Evolutionary conservation across 139 green algal species (phyloP).

Genomic region (Pseudopediastrum boryanum): DNA sequence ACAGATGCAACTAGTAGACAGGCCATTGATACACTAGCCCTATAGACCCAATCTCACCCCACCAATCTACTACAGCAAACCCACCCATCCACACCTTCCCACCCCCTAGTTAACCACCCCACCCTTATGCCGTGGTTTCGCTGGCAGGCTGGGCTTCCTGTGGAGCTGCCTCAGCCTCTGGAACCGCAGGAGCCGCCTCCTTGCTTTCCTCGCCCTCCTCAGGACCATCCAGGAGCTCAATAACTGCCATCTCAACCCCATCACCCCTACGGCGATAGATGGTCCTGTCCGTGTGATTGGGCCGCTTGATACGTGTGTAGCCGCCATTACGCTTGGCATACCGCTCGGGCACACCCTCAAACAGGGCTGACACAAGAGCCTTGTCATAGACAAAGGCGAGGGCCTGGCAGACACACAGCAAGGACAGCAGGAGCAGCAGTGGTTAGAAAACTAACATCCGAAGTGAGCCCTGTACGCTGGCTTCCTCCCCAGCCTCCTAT

Average conservation of each 20-base stretch:
- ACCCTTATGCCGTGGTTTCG: no score
- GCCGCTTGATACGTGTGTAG: slow-evolving; percentile 87
- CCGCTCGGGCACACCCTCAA: slow-evolving; percentile 67
- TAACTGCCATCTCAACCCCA: slow-evolving; percentile 92
- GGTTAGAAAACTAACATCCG: neutral
- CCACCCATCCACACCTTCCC: neutral
- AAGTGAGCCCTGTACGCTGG: neutral
- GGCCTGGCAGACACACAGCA: slow-evolving; percentile 58
- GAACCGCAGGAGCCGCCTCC: neutral
- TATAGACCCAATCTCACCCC: no score
- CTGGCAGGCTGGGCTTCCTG: neutral
- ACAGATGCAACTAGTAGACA: no score
- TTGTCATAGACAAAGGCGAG: slow-evolving; percentile 93
- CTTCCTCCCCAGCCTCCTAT: no score
- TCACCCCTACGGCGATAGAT: slow-evolving; percentile 77
- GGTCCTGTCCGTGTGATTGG: slow-evolving; percentile 10
- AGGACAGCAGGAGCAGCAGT: neutral
- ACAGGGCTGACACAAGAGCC: slow-evolving; percentile 24
- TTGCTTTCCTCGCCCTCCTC: neutral
- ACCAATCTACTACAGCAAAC: neutral
- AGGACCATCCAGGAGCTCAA: slow-evolving; percentile 88
- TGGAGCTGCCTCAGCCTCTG: neutral
- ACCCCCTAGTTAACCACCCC: neutral
- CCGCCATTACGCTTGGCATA: slow-evolving; percentile 90
- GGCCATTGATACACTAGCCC: no score